Percentiles rank a stretch among this genome's conserved stretches.
phyloP scores from a whole-genome alignment of 2,329 filamentous ascomycete genomes.

The Aspergillus texensis region DNA sequence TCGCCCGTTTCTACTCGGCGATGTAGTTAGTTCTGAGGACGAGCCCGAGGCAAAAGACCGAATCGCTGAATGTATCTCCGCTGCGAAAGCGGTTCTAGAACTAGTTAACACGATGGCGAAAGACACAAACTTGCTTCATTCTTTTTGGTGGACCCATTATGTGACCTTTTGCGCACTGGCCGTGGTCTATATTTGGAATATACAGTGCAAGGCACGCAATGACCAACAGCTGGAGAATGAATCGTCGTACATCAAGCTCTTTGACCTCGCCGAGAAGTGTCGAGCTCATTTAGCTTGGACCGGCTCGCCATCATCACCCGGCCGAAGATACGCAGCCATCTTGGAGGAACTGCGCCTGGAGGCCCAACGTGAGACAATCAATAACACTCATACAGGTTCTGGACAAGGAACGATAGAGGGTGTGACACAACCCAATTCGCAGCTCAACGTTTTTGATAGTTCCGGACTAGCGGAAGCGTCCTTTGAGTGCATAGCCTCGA shows the following conservation, averaged over 20 bases:
- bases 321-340: constrained; percentile 55
- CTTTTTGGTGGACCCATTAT: constrained; percentile 34
- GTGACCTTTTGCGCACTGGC: constrained; percentile 56
- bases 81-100: constrained; percentile 25
- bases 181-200: constrained; percentile 58
- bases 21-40: constrained; percentile 7
- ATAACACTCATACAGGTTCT: background rate
- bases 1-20: constrained; percentile 26
- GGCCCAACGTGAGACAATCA: constrained; percentile 11
- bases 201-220: constrained; percentile 26
- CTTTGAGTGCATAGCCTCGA: background rate
- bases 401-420: background rate
- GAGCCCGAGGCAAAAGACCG: background rate
- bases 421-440: background rate
- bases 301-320: constrained; percentile 47
- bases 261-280: constrained; percentile 50
- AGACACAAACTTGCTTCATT: constrained; percentile 24
- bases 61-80: constrained; percentile 25
- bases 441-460: background rate
- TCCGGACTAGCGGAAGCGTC: background rate
- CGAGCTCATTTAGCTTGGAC: constrained; percentile 49
- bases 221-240: background rate
- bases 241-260: constrained; percentile 22
- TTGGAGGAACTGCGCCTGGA: constrained; percentile 55
- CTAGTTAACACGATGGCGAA: constrained; percentile 22